phyloP scores from a whole-genome alignment of 2,329 filamentous ascomycete species.

The Fusarium sp. region DNA sequence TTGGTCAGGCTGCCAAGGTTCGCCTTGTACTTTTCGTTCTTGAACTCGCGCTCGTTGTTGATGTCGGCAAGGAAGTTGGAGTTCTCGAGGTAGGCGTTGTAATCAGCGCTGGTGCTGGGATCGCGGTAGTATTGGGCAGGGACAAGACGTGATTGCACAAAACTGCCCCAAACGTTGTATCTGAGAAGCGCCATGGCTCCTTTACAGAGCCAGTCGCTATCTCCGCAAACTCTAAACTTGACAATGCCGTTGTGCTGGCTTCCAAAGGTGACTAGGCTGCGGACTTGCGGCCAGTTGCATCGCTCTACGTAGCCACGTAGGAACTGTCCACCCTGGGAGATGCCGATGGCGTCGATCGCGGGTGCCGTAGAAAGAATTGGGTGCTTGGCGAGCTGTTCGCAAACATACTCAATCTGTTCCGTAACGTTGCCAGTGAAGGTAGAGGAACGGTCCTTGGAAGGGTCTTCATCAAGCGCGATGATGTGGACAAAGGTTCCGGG shows the following conservation, averaged over 20 bases:
- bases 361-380: constrained; percentile 83
- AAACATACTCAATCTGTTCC: constrained; percentile 78
- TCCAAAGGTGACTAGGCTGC: constrained; percentile 86
- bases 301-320: constrained; percentile 89
- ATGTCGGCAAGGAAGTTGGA: constrained; percentile 94
- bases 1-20: constrained; percentile 76
- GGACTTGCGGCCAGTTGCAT: constrained; percentile 79
- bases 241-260: constrained; percentile 92
- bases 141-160: constrained; percentile 82
- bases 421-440: constrained; percentile 94
- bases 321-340: constrained; percentile 96
- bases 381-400: constrained; percentile 77
- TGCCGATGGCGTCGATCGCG: constrained; percentile 89
- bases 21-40: constrained; percentile 77
- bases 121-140: constrained; percentile 96
- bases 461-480: constrained; percentile 74
- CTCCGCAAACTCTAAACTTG: constrained; percentile 78
- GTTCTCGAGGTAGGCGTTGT: constrained; percentile 77
- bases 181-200: constrained; percentile 80
- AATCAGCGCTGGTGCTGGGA: constrained; percentile 50
- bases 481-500: constrained; percentile 87
- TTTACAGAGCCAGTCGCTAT: constrained; percentile 81
- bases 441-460: constrained; percentile 75
- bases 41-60: constrained; percentile 85
- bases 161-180: constrained; percentile 80